Conservation (phyloP, 306 rosid genomes). For the Sicyos baderoa region DNA sequence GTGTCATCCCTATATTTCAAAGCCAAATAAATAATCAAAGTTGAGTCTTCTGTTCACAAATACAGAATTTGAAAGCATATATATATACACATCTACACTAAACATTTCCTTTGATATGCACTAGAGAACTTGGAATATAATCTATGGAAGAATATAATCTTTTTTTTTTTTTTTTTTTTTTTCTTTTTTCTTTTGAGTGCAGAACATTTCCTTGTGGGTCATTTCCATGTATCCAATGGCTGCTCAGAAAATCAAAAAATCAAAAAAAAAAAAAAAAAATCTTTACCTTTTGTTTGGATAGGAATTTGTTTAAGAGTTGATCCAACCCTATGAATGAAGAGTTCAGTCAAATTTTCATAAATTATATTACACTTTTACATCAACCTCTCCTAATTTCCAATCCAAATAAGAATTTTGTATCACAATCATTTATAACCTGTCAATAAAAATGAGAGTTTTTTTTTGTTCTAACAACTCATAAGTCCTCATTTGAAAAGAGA, state of each 20-base stretch:
- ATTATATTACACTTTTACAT: no score
- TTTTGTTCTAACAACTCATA: no score
- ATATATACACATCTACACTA: background rate
- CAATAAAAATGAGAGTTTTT: no score
- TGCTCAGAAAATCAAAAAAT: background rate
- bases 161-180: background rate
- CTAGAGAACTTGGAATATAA: background rate
- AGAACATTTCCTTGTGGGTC: slow-evolving; percentile 12
- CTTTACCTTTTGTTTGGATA: background rate
- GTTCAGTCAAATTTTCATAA: no score
- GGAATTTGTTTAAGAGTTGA: background rate
- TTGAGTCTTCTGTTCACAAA: background rate
- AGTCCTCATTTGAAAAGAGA: no score
- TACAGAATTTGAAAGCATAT: background rate
- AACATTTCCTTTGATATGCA: background rate
- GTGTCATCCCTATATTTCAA: background rate
- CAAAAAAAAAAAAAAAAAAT: no score
- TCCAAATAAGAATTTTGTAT: no score
- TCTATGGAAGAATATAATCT: slow-evolving; percentile 16
- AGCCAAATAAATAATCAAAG: background rate
- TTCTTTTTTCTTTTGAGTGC: background rate
- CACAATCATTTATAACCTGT: no score
- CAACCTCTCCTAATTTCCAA: no score
- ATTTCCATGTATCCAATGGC: background rate
- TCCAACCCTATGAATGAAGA: background rate